These are phyloP conservation scores for Colletotrichum sp. DNA, from an alignment of 2,329 filamentous ascomycete genomes.

Conservation along the genomic window DNA sequence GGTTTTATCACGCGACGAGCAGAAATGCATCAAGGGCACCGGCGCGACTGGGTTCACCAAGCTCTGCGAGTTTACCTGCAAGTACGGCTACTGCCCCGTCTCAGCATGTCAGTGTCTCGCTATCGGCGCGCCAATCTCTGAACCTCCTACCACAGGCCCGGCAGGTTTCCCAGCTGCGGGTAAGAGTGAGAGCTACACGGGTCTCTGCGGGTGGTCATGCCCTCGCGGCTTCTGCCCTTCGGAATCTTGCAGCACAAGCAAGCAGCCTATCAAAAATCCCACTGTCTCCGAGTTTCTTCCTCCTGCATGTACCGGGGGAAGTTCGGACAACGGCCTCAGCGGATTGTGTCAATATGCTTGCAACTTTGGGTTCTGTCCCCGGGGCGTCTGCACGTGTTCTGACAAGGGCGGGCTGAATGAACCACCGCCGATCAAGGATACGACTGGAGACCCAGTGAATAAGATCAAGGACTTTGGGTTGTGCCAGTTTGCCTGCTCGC, in stretches of 20 bases:
- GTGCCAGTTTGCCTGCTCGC: slow-evolving; percentile 49
- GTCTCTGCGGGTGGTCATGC: slow-evolving; percentile 33
- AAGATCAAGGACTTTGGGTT: slow-evolving; percentile 41
- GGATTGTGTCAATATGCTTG: not conserved
- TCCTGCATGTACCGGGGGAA: slow-evolving; percentile 7
- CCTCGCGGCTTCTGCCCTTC: slow-evolving; percentile 49
- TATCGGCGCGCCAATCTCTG: not conserved
- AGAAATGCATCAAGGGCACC: slow-evolving; percentile 29
- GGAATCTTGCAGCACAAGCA: slow-evolving; percentile 24
- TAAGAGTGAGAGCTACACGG: not conserved
- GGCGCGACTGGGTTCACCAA: slow-evolving; percentile 36
- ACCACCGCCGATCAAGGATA: not conserved
- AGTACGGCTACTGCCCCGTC: slow-evolving; percentile 27
- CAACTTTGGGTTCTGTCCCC: not conserved
- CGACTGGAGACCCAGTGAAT: not conserved
- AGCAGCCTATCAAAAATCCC: not conserved
- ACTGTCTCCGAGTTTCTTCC: not conserved
- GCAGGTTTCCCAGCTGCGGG: not conserved
- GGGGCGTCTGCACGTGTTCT: not conserved
- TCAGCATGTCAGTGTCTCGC: not conserved
- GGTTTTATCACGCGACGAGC: not conserved
- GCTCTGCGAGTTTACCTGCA: slow-evolving; percentile 37
- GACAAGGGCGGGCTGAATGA: not conserved
- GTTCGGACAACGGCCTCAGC: not conserved
- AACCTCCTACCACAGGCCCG: not conserved